Evolutionary conservation across 257 asterid species (phyloP).

Genomic region (Craterostigma plantagineum): DNA sequence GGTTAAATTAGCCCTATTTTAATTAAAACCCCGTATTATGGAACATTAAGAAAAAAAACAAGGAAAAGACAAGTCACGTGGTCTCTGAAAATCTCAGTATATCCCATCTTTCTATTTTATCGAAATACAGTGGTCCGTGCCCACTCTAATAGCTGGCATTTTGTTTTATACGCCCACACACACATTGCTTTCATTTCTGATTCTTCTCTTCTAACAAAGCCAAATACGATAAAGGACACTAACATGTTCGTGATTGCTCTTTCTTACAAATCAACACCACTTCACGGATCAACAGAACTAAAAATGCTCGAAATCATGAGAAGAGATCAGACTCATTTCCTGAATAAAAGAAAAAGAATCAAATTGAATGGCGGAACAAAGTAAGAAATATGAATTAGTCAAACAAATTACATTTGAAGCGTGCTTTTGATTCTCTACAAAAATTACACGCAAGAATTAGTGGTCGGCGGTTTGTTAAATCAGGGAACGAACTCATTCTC

Average conservation of each 20-base stretch:
- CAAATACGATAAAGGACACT: not conserved
- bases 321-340: no score
- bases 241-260: not conserved
- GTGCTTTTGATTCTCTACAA: constrained; percentile 1
- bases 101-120: no score
- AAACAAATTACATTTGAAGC: no score
- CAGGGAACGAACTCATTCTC: constrained; percentile 69
- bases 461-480: no score
- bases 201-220: not conserved
- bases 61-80: no score
- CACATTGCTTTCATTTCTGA: not conserved
- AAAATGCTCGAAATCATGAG: constrained; percentile 8
- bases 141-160: not conserved
- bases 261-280: not conserved
- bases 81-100: no score
- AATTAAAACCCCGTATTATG: no score
- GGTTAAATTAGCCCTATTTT: no score
- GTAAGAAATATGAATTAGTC: no score
- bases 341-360: constrained; percentile 16
- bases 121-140: no score
- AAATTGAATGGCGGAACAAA: constrained; percentile 14
- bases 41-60: no score
- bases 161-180: not conserved
- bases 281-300: no score
- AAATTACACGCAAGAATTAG: not conserved